phyloP scores from a whole-genome alignment of 2,329 filamentous ascomycete genomes.

The Ilyonectria robusta region DNA sequence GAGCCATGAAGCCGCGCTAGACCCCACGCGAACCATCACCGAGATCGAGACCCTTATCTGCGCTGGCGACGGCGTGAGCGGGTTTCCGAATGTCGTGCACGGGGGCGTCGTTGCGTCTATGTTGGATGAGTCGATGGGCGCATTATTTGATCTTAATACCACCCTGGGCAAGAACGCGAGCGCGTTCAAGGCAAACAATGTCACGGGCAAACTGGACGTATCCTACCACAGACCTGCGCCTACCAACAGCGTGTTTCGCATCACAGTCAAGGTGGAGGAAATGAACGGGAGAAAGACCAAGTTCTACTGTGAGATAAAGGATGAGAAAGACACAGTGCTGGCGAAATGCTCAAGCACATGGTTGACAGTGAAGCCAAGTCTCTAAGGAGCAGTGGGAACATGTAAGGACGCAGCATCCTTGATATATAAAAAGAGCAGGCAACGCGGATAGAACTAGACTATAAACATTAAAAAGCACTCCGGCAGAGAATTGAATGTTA shows the following conservation, averaged over 20 bases:
- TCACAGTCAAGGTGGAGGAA: slow-evolving; percentile 50
- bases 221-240: slow-evolving; percentile 52
- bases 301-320: slow-evolving; percentile 49
- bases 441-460: slow-evolving; percentile 19
- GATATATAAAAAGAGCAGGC: background rate
- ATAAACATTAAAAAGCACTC: slow-evolving; percentile 14
- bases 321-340: slow-evolving; percentile 49
- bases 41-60: slow-evolving; percentile 51
- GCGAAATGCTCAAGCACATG: slow-evolving; percentile 51
- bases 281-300: slow-evolving; percentile 53
- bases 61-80: slow-evolving; percentile 52
- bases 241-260: slow-evolving; percentile 49
- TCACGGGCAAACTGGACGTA: slow-evolving; percentile 55
- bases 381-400: slow-evolving; percentile 36
- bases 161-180: slow-evolving; percentile 50
- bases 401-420: background rate
- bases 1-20: slow-evolving; percentile 42
- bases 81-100: slow-evolving; percentile 53
- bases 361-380: slow-evolving; percentile 50
- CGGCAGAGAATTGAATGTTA: background rate
- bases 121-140: slow-evolving; percentile 56
- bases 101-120: slow-evolving; percentile 55
- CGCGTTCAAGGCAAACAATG: slow-evolving; percentile 46
- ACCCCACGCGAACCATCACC: slow-evolving; percentile 46
- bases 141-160: slow-evolving; percentile 54